These are phyloP conservation scores for Phytopythium ostracodes DNA, from an alignment of 352 stramenopile species.

Conservation along the genomic window DNA sequence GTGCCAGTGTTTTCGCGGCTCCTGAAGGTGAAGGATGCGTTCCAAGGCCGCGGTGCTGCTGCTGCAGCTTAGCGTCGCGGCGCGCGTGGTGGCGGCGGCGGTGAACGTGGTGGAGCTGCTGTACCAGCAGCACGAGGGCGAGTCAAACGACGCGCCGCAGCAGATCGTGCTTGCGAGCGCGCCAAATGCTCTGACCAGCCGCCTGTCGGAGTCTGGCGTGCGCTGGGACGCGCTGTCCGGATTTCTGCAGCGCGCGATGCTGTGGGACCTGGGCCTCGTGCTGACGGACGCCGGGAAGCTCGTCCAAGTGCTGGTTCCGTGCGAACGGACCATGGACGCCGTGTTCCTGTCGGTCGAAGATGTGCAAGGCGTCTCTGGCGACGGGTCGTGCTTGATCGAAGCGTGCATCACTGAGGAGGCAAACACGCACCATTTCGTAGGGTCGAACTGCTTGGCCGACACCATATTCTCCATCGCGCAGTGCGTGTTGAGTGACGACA, in stretches of 20 bases:
- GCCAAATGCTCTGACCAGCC: slow-evolving; percentile 16
- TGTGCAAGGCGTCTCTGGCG: slow-evolving; percentile 5
- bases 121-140: slow-evolving; percentile 14
- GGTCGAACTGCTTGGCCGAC: slow-evolving; percentile 19
- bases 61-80: background rate
- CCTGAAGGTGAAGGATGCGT: background rate
- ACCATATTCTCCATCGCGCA: slow-evolving; percentile 20
- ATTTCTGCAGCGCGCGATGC: slow-evolving; percentile 42
- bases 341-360: slow-evolving; percentile 33
- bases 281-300: slow-evolving; percentile 26
- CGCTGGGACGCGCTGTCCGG: slow-evolving; percentile 30
- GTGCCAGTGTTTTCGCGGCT: background rate
- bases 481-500: slow-evolving; percentile 29
- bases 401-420: slow-evolving; percentile 9
- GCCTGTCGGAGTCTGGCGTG: slow-evolving; percentile 21
- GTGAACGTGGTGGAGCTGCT: slow-evolving; percentile 22
- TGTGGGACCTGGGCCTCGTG: slow-evolving; percentile 51
- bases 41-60: background rate
- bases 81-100: slow-evolving; percentile 7
- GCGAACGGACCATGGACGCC: slow-evolving; percentile 38
- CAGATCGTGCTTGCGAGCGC: slow-evolving; percentile 20
- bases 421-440: slow-evolving; percentile 28
- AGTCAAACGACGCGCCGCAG: background rate
- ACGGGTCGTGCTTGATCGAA: slow-evolving; percentile 7
- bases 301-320: slow-evolving; percentile 45